A percentile compares a stretch with the other conserved stretches of the same genome.
phyloP scores from a whole-genome alignment of 2,329 filamentous ascomycete species.

The Colletotrichum musicola region DNA sequence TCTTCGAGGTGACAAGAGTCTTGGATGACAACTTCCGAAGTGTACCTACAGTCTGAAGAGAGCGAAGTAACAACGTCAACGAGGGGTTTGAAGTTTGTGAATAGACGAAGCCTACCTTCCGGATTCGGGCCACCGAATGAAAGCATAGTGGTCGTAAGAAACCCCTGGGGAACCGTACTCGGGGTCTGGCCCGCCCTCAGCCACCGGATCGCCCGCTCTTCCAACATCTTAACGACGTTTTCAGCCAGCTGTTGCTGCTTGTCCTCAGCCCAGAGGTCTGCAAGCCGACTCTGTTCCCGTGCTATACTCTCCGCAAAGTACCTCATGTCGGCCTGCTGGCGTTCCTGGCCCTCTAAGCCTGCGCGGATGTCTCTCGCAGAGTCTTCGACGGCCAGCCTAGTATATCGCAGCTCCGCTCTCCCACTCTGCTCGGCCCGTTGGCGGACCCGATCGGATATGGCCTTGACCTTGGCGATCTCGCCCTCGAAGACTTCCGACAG shows the following conservation, averaged over 20 bases:
- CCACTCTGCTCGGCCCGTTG: slow-evolving; percentile 32
- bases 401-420: slow-evolving; percentile 34
- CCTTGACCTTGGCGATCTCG: slow-evolving; percentile 38
- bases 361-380: slow-evolving; percentile 25
- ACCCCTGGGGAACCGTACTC: background rate
- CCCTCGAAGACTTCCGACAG: slow-evolving; percentile 25
- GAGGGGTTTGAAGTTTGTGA: background rate
- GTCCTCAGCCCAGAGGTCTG: background rate
- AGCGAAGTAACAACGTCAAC: too few species aligned
- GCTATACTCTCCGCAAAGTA: background rate
- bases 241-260: background rate
- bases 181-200: background rate
- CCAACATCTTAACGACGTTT: background rate
- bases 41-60: too few species aligned
- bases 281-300: background rate
- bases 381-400: slow-evolving; percentile 17
- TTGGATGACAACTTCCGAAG: background rate
- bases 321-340: slow-evolving; percentile 16
- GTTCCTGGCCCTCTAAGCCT: slow-evolving; percentile 27
- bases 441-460: slow-evolving; percentile 18
- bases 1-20: background rate
- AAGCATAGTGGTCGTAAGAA: background rate
- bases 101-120: background rate
- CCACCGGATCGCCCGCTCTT: background rate
- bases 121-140: background rate